Evolutionary conservation across 176 grass and related monocot species (phyloP).

Genomic region (Puya raimondii): DNA sequence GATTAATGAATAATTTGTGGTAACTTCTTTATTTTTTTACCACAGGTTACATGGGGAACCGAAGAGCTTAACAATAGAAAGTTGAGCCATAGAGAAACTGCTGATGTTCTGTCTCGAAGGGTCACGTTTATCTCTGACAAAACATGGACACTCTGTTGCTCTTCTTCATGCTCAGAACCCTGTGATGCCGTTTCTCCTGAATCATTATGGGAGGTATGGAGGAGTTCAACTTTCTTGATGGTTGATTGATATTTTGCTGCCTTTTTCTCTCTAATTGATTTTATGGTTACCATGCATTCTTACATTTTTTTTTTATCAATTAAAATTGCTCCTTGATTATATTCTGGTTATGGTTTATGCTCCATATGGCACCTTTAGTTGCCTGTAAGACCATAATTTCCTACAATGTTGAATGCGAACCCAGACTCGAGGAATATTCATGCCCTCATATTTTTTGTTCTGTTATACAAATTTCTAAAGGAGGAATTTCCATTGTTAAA

Average conservation of each 20-base stretch:
- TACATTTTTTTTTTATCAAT: too few species aligned
- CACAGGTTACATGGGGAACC: constrained; percentile 27
- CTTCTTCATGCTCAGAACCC: constrained; percentile 36
- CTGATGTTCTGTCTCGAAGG: constrained; percentile 20
- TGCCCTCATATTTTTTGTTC: too few species aligned
- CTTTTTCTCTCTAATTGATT: not conserved
- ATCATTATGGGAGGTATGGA: constrained; percentile 80
- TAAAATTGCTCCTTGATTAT: too few species aligned
- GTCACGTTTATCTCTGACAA: constrained; percentile 30
- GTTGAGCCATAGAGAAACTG: constrained; percentile 24
- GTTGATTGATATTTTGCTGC: not conserved
- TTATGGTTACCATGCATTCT: too few species aligned
- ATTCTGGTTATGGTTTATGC: too few species aligned
- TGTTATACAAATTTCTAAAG: too few species aligned
- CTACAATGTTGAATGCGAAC: too few species aligned
- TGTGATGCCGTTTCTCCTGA: constrained; percentile 44
- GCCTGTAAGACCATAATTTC: too few species aligned
- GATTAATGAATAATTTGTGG: constrained; percentile 1
- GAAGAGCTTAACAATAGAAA: constrained; percentile 39
- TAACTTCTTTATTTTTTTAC: constrained; percentile 22
- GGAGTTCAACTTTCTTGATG: not conserved
- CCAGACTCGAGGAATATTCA: too few species aligned
- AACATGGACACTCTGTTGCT: constrained; percentile 55
- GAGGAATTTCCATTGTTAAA: too few species aligned
- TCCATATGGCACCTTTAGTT: too few species aligned